Evolutionary conservation across 2,329 filamentous ascomycete species (phyloP), one percentile per base, ranked within the genome.

Genomic region (Penicillium nordicum): DNA sequence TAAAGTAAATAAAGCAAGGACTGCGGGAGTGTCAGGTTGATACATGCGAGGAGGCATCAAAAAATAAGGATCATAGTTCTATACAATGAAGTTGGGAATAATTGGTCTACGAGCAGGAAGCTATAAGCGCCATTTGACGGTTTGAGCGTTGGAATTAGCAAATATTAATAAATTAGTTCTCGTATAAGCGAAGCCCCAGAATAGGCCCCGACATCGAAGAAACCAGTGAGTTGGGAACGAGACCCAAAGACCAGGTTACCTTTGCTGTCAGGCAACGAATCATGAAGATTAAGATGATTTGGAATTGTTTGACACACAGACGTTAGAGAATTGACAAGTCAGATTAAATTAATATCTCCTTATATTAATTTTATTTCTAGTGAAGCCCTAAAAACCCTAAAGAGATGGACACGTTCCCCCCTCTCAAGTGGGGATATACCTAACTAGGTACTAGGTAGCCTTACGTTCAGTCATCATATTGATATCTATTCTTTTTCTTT

Each of bases 1-100:
- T 67, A 68, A 62, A 64, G 18, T 18, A 18, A 18, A 62, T 58
- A 50, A 72, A 70, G 70, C 70, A 72, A 72, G 70, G 70, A 71
- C 57, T 54, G 45, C 51, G 32, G 53, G 42, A 49, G 50, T 57
- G 49, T 49, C 58, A 55, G 50, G 30, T 30, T 60, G 56, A 57
- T 55, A 66, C 57, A 63, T 63, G 63, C 61, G 63, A 72, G 63
- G 64, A 67, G 65, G 18, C 21, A 30, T 56, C 23, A 8, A 45
- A 45, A 14, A 36, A 41, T 46, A 29, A 27, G 21, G 43, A 34
- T 34, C 25, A 40, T 42, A 44, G 18, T 18, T 12, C 30, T 21
- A 43, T 44, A 32, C 25, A 14, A 42, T 44, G 34, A 9, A 47
- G 3, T 25, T n/a, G 12, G 18, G 21, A 27, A 52, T 37, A 23